A percentile compares a stretch with the other conserved stretches of the same genome.
These are phyloP conservation scores for Candida oleophila DNA, from an alignment of 805 yeast genomes.

Conservation along the genomic window DNA sequence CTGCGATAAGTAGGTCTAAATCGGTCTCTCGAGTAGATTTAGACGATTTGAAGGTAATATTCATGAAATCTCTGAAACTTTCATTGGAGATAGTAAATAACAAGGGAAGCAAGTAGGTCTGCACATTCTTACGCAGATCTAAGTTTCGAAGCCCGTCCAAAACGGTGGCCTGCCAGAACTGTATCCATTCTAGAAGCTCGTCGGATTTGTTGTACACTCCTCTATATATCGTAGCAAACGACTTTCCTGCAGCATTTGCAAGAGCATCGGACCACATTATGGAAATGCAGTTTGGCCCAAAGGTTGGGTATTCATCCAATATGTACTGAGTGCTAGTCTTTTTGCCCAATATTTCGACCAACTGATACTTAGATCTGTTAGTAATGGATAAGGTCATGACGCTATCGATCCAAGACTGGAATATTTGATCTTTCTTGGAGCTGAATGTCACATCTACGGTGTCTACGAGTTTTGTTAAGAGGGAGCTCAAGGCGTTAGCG, in stretches of 20 bases:
- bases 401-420: constrained; percentile 45
- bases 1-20: constrained; percentile 46
- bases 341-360: constrained; percentile 56
- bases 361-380: constrained; percentile 59
- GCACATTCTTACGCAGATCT: constrained; percentile 45
- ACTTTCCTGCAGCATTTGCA: constrained; percentile 66
- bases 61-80: constrained; percentile 41
- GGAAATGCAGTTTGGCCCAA: constrained; percentile 47
- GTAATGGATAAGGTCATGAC: constrained; percentile 43
- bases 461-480: constrained; percentile 53
- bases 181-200: constrained; percentile 46
- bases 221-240: constrained; percentile 36
- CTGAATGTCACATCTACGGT: constrained; percentile 27
- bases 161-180: constrained; percentile 48
- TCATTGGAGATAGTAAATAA: constrained; percentile 53
- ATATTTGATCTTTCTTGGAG: constrained; percentile 16
- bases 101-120: constrained; percentile 60
- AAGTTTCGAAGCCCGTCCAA: constrained; percentile 29
- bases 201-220: constrained; percentile 21
- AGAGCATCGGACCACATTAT: constrained; percentile 57
- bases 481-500: constrained; percentile 63
- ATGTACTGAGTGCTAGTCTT: constrained; percentile 46
- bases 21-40: constrained; percentile 25
- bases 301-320: constrained; percentile 41
- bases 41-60: constrained; percentile 13